Conservation (phyloP, 2,329 filamentous ascomycete species). For the Exophiala mesophila region DNA sequence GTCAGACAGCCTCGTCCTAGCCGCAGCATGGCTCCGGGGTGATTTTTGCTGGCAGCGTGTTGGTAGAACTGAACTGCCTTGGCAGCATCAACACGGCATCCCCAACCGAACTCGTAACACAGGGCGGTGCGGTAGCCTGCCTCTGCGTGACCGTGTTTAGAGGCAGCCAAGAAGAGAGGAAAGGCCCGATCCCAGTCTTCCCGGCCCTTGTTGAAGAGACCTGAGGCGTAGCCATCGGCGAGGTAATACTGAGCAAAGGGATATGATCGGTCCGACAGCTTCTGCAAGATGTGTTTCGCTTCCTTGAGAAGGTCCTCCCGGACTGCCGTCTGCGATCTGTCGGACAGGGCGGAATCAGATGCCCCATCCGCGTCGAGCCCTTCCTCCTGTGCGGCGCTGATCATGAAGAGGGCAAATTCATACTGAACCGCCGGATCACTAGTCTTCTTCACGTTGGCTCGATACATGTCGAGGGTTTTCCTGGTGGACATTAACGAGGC, state of each 20-base stretch:
- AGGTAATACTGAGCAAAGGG: conserved; percentile 98
- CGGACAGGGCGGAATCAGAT: conserved; percentile 34
- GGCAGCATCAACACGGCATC: conserved; percentile 78
- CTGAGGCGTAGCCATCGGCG: conserved; percentile 87
- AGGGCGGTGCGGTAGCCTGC: conserved; percentile 88
- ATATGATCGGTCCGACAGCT: conserved; percentile 79
- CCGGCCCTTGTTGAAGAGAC: conserved; percentile 90
- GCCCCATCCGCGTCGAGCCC: conserved; percentile 45
- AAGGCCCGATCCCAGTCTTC: conserved; percentile 89
- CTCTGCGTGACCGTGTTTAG: conserved; percentile 95
- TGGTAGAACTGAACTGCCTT: conserved; percentile 94
- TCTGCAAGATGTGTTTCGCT: conserved; percentile 82
- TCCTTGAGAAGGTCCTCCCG: conserved; percentile 70
- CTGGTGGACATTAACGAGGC: conserved; percentile 85
- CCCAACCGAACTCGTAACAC: conserved; percentile 98
- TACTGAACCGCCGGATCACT: conserved; percentile 87
- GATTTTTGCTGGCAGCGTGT: conserved; percentile 83
- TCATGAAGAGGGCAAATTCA: conserved; percentile 91
- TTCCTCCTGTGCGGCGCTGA: conserved; percentile 80
- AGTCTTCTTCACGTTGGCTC: conserved; percentile 94
- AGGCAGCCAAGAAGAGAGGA: conserved; percentile 84
- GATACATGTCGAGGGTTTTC: conserved; percentile 96
- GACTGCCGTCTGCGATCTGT: conserved; percentile 49
- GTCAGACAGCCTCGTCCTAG: conserved; percentile 85
- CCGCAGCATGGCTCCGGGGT: conserved; percentile 90